Evolutionary conservation across 352 stramenopile genomes (phyloP), one percentile per base, ranked within the genome.

Genomic region (Ophiocytium majus): DNA sequence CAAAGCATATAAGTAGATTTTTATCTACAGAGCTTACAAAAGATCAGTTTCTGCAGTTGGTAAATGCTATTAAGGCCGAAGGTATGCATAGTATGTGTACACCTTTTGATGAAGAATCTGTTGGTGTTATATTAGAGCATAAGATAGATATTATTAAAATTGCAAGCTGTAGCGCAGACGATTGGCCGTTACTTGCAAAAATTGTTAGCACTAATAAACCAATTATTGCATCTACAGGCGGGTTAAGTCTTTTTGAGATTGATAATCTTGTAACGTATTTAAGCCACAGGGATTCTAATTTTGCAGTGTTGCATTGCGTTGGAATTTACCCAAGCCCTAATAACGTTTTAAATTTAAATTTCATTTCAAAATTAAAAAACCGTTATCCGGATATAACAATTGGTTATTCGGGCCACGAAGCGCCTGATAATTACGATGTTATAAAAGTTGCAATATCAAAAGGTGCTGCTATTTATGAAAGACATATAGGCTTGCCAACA

Each of bases 341-440:
- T 28, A 71, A 71, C 57, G 28, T 71, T 23, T 28, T 71, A 28
- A 71, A 71, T 71, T 23, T 71, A 23, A 71, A 71, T 28, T 28
- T 23, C 19, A 28, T 71, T 23, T 71, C 57, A 28, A 71, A 23
- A 23, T 28, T 71, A 28, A 23, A 28, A 28, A 71, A 23, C 28
- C 57, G 57, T 71, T 71, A 71, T 71, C 57, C 57, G 28, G 57
- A 71, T 23, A 23, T 71, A 23, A 71, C 23, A 71, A 71, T 71
- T 28, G 57, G 57, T 71, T 71, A 28, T 23, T 71, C 57, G 57
- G 28, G 19, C 23, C 57, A 71, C 28, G 57, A 71, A 71, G 57
- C 23, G 57, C 57, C 23, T 23, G 57, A 71, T 28, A 71, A 71
- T 28, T 71, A 23, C 28, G 57, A 71, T 71, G 19, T 28, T 23